These are phyloP conservation scores for Hordeum marinum DNA, from an alignment of 176 grass and related monocot species.

Conservation along the genomic window DNA sequence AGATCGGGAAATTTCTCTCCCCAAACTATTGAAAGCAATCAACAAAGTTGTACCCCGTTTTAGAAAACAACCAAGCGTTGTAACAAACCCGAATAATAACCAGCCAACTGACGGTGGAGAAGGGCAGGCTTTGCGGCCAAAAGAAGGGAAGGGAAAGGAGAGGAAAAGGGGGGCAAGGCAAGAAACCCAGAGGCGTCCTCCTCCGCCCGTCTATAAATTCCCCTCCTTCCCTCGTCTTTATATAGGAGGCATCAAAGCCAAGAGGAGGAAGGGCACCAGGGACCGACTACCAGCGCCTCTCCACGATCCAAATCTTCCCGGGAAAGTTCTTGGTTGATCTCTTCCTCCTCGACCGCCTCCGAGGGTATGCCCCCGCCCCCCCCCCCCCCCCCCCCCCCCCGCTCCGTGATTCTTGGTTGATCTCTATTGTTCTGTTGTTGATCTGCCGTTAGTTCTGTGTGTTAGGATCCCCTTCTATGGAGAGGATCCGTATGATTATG, in stretches of 20 bases:
- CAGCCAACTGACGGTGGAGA: conserved; percentile 4
- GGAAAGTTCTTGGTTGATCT: conserved; percentile 45
- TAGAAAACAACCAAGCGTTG: background rate
- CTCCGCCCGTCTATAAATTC: conserved; percentile 49
- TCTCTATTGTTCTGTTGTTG: background rate
- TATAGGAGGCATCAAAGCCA: conserved; percentile 27
- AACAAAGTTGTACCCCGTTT: background rate
- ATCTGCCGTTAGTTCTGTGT: background rate
- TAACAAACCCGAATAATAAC: background rate
- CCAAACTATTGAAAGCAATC: background rate
- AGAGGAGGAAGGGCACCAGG: conserved; percentile 30
- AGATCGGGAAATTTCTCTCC: no score
- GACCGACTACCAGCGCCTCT: background rate
- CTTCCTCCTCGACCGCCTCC: conserved; percentile 46
- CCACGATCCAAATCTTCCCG: conserved; percentile 25
- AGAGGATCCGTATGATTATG: background rate
- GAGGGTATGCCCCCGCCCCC: conserved; percentile 25
- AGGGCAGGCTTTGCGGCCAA: conserved; percentile 14
- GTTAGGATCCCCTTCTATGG: background rate
- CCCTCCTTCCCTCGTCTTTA: background rate
- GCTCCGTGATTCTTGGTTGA: background rate
- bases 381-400: no score
- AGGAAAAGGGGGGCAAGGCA: conserved; percentile 17
- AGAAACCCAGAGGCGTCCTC: conserved; percentile 30
- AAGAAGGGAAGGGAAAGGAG: background rate